Evolutionary conservation across 2,329 filamentous ascomycete genomes (phyloP), one percentile per base, ranked within the genome.

Genomic region (Fusarium protoensiforme): DNA sequence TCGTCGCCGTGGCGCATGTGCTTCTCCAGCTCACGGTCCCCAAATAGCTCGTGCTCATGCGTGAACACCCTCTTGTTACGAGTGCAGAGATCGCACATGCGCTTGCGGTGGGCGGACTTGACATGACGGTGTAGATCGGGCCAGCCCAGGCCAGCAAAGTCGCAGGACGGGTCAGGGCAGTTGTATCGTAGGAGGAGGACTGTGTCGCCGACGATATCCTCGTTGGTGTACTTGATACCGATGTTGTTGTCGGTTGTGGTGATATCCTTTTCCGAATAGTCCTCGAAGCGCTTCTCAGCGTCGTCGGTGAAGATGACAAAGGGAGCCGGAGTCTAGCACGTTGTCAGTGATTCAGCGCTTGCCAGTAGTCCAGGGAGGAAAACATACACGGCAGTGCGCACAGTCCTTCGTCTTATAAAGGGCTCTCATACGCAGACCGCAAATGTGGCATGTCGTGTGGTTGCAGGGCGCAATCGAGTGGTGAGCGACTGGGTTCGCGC

Each of bases 61-160:
- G 96, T 98, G 78, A 99, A 99, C 36, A 98, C 95, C 80, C 98
- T 98, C 84, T 99, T 99, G 85, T 98, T 95, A 68, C 95, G 88
- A 8, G 95, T 89, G 83, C 95, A 98, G 13, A 98, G 87, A 81
- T 98, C 94, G 82, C 93, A 97, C 92, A 97, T 95, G 80, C 93
- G 92, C 84, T 96, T 97, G 73, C 92, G 88, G 84, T 99, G 96
- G 66, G 89, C 89, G 61, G 87, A 90, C 79, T 92, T 93, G 65
- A 98, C 96, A 86, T 99, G 94, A 76, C 95, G 85, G 75, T 89
- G 87, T 61, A 89, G 80, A 71, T 89, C 87, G 13, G 85, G 85
- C 86, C 87, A 89, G 69, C 87, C 87, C 64, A 95, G 84, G 79
- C 94, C 97, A 46, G 95, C 94, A 75, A 94, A 92, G 84, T 97